Percentiles rank a stretch among this genome's conserved stretches.
phyloP scores from a whole-genome alignment of 2,329 filamentous ascomycete genomes.

The Colletotrichum spaethianum region DNA sequence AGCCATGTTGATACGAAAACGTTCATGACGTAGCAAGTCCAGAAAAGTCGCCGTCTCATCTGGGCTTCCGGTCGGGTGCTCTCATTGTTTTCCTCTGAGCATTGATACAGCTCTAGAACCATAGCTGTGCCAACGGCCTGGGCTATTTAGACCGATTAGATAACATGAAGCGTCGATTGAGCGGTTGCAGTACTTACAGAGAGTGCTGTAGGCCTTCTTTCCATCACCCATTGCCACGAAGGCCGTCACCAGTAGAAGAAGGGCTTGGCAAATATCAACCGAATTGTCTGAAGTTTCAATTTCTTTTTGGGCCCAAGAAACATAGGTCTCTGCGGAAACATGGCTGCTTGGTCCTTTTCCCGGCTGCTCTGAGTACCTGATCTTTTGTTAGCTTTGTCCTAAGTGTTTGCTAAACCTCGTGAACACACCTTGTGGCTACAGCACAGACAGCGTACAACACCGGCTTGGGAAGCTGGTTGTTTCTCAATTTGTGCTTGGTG shows the following conservation, averaged over 20 bases:
- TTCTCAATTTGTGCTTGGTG: constrained; percentile 9
- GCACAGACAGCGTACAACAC: constrained; percentile 30
- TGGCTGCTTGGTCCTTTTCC: constrained; percentile 29
- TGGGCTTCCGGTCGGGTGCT: neutral
- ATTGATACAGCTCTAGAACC: constrained; percentile 22
- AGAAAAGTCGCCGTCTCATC: constrained; percentile 17
- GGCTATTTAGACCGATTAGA: neutral
- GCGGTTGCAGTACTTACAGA: constrained; percentile 3
- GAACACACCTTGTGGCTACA: constrained; percentile 26
- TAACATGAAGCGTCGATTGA: no score
- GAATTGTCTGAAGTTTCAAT: constrained; percentile 8
- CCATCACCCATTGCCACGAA: constrained; percentile 27
- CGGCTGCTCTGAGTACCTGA: constrained; percentile 21
- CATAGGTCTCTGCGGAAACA: constrained; percentile 29
- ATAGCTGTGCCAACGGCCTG: constrained; percentile 27
- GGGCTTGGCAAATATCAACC: constrained; percentile 27
- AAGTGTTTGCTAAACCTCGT: no score
- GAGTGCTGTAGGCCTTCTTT: constrained; percentile 4
- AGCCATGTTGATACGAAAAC: constrained; percentile 31
- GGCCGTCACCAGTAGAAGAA: constrained; percentile 18
- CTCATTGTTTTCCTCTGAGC: neutral
- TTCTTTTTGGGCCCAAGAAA: constrained; percentile 26
- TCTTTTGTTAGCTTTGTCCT: neutral
- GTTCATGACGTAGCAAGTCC: constrained; percentile 34
- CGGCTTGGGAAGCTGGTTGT: constrained; percentile 28